Conservation (phyloP, 208 protist genomes). For the Trypanosoma scelopori region DNA sequence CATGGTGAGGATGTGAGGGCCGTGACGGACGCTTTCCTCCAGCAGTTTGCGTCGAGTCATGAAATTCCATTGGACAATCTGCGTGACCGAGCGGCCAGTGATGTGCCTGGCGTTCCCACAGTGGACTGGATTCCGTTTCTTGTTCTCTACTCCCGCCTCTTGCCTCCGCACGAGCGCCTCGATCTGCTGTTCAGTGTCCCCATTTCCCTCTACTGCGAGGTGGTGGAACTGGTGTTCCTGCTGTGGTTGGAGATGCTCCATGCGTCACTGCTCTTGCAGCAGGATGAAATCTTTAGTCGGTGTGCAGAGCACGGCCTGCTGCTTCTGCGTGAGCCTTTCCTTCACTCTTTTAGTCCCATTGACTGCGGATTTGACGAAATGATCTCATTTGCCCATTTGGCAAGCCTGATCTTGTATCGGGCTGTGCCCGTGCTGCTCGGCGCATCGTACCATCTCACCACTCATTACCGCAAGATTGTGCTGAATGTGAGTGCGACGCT, state of each 20-base stretch:
- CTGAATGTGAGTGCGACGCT: slow-evolving; percentile 44
- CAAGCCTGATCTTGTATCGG: slow-evolving; percentile 46
- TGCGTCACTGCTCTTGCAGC: slow-evolving; percentile 15
- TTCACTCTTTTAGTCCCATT: slow-evolving; percentile 60
- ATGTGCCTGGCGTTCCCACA: slow-evolving; percentile 10
- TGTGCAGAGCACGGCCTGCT: slow-evolving; percentile 37
- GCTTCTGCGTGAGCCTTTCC: slow-evolving; percentile 48
- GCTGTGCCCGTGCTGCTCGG: slow-evolving; percentile 55
- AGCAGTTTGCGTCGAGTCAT: slow-evolving; percentile 12
- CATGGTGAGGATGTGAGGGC: slow-evolving; percentile 20
- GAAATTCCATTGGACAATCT: slow-evolving; percentile 17
- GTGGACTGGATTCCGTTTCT: slow-evolving; percentile 34
- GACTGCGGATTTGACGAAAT: slow-evolving; percentile 51
- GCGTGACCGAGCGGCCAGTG: background rate
- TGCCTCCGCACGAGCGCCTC: slow-evolving; percentile 3
- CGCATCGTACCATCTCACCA: slow-evolving; percentile 18
- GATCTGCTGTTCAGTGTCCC: slow-evolving; percentile 23
- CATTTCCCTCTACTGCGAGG: slow-evolving; percentile 20
- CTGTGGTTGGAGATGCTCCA: slow-evolving; percentile 34
- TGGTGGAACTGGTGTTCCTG: slow-evolving; percentile 33
- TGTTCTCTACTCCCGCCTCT: slow-evolving; percentile 27
- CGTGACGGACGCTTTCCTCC: slow-evolving; percentile 1
- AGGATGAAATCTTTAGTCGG: slow-evolving; percentile 29
- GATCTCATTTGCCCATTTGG: slow-evolving; percentile 58
- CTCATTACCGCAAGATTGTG: slow-evolving; percentile 52